Evolutionary conservation across 305 asterid genomes (phyloP).

Genomic region (Ilex paraguariensis): DNA sequence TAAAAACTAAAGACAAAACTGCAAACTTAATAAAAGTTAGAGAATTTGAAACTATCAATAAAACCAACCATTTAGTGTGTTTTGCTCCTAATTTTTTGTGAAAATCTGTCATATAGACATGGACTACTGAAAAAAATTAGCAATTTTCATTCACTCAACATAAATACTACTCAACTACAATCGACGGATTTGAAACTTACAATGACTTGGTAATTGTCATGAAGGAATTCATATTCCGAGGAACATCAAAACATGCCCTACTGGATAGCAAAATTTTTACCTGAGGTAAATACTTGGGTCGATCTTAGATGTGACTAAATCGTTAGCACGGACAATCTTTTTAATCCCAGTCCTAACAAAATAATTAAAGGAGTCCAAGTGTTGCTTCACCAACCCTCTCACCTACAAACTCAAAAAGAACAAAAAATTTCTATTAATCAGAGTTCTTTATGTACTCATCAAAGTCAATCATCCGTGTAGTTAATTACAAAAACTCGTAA

Average conservation of each 20-base stretch:
- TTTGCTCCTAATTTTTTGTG: too few relatives aligned
- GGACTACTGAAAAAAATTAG: too few relatives aligned
- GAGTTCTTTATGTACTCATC: too few relatives aligned
- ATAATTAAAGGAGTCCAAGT: slow-evolving; percentile 85
- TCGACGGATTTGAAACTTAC: background rate
- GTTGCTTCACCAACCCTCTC: slow-evolving; percentile 86
- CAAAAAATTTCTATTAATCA: too few relatives aligned
- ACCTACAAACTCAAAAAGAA: slow-evolving; percentile 41
- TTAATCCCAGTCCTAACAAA: slow-evolving; percentile 55
- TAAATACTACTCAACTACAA: too few relatives aligned
- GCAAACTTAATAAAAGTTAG: background rate
- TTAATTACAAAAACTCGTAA: too few relatives aligned
- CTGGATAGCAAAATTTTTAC: slow-evolving; percentile 17
- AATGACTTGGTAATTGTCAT: background rate
- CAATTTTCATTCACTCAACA: too few relatives aligned
- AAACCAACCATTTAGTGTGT: background rate
- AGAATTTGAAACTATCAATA: background rate
- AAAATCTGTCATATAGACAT: too few relatives aligned
- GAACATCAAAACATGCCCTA: background rate
- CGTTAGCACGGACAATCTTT: slow-evolving; percentile 64
- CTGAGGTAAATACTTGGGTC: slow-evolving; percentile 48
- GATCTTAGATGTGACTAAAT: slow-evolving; percentile 30
- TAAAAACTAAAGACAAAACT: background rate
- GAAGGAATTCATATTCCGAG: too few relatives aligned
- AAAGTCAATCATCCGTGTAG: background rate